A percentile compares a stretch with the other conserved stretches of the same genome.
These are phyloP conservation scores for Podila epicladia DNA, from an alignment of 192 early-diverging fungal species.

Conservation along the genomic window DNA sequence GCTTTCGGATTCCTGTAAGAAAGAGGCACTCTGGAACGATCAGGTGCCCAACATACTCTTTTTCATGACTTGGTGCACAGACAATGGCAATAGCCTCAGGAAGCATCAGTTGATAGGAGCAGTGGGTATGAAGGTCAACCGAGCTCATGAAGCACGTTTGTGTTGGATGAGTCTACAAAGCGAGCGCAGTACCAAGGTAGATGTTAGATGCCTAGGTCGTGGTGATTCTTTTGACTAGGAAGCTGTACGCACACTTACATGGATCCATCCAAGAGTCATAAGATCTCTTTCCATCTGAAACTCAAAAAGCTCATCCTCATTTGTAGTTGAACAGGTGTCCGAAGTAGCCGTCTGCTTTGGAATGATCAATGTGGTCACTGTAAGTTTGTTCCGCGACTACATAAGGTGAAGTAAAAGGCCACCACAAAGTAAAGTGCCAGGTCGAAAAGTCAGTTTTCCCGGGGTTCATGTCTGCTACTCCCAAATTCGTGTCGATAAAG, in stretches of 20 bases:
- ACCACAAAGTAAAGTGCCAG: not conserved
- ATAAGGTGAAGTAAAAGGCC: not conserved
- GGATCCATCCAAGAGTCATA: slow-evolving; percentile 91
- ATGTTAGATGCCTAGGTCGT: not conserved
- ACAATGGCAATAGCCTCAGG: slow-evolving; percentile 96
- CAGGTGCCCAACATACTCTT: slow-evolving; percentile 54
- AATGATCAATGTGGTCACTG: slow-evolving; percentile 81
- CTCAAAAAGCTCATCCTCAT: slow-evolving; percentile 87
- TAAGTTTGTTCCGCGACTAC: slow-evolving; percentile 65
- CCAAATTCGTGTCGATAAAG: no score
- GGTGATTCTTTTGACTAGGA: not conserved
- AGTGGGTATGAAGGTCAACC: slow-evolving; percentile 93
- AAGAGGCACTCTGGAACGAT: not conserved
- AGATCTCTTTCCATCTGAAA: slow-evolving; percentile 78
- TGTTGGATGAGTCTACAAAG: slow-evolving; percentile 81
- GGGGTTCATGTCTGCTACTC: no score
- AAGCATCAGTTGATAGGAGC: slow-evolving; percentile 88
- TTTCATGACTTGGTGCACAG: slow-evolving; percentile 75
- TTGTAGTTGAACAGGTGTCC: slow-evolving; percentile 83
- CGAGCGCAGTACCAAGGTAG: not conserved
- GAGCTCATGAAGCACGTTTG: slow-evolving; percentile 96
- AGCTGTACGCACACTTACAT: slow-evolving; percentile 55
- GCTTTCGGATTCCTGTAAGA: not conserved
- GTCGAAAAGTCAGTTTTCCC: not conserved
- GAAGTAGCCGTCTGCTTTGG: slow-evolving; percentile 92